A percentile compares a stretch with the other conserved stretches of the same genome.
Conservation (phyloP, 2,329 filamentous ascomycete genomes). For the Xylariales sp. region DNA sequence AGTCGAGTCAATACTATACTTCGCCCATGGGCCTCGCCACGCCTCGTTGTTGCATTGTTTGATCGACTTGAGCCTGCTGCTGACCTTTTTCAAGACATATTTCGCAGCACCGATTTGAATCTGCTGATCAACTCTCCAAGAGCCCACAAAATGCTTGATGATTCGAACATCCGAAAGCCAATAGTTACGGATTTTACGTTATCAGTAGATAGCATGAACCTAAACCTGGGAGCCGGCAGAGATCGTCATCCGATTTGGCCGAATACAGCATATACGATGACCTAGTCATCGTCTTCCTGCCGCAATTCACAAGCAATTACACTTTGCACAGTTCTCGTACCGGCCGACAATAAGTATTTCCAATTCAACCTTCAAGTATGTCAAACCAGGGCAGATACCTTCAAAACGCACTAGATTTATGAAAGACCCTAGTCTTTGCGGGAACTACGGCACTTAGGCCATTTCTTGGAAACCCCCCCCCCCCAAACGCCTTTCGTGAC, state of each 20-base stretch:
- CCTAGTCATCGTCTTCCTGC: neutral
- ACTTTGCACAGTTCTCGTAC: neutral
- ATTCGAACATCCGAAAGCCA: neutral
- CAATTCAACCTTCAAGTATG: neutral
- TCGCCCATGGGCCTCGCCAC: neutral
- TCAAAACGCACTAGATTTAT: neutral
- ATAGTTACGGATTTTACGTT: neutral
- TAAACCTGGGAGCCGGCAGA: neutral
- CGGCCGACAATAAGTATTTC: neutral
- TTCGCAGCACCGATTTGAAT: slow-evolving; percentile 9
- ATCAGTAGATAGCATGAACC: neutral
- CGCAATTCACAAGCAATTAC: neutral
- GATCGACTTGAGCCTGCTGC: neutral
- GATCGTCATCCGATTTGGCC: neutral
- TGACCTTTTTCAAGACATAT: slow-evolving; percentile 1
- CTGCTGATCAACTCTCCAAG: neutral
- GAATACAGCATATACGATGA: slow-evolving; percentile 28
- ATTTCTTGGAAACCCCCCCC: neutral
- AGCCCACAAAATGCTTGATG: neutral
- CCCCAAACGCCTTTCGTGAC: neutral
- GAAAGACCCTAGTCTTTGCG: neutral
- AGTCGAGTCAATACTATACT: neutral
- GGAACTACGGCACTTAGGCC: neutral
- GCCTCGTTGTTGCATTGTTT: neutral
- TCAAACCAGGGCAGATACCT: neutral